These are phyloP conservation scores for Aschersonia sp. DNA, from an alignment of 2,329 filamentous ascomycete genomes.

Conservation along the genomic window DNA sequence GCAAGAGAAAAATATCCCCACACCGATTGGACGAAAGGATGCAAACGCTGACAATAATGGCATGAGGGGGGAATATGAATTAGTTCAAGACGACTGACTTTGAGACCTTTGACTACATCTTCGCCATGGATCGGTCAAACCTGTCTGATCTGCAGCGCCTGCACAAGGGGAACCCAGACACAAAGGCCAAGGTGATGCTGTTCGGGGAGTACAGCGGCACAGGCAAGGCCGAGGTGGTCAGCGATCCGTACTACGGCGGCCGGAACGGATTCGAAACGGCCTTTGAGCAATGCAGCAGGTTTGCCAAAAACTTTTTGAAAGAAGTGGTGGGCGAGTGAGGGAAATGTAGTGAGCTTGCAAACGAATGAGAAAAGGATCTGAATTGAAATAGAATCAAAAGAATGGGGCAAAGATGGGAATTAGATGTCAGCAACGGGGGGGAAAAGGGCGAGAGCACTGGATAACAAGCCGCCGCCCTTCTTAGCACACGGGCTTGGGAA, in stretches of 20 bases:
- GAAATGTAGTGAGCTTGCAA: background rate
- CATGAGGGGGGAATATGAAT: background rate
- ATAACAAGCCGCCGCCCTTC: too few species aligned
- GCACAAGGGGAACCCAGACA: slow-evolving; percentile 39
- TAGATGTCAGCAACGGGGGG: too few species aligned
- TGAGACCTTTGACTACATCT: slow-evolving; percentile 74
- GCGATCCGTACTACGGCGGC: slow-evolving; percentile 90
- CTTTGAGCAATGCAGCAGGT: slow-evolving; percentile 71
- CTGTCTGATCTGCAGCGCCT: slow-evolving; percentile 52
- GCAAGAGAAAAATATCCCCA: background rate
- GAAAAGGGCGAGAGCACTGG: too few species aligned
- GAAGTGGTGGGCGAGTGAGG: slow-evolving; percentile 25
- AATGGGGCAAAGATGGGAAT: too few species aligned
- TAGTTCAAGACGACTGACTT: slow-evolving; percentile 56
- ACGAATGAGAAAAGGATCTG: background rate
- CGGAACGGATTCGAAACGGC: slow-evolving; percentile 66
- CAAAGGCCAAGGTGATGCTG: slow-evolving; percentile 55
- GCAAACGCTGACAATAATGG: background rate
- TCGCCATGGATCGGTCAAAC: slow-evolving; percentile 87
- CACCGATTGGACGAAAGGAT: background rate
- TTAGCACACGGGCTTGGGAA: too few species aligned
- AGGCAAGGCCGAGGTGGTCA: slow-evolving; percentile 51
- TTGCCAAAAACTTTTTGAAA: slow-evolving; percentile 61
- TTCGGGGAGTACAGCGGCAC: slow-evolving; percentile 72
- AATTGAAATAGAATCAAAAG: background rate